Evolutionary conservation across 495 filamentous ascomycete genomes (phyloP), one percentile per base, ranked within the genome.

Genomic region (Podospora pseudopauciseta): DNA sequence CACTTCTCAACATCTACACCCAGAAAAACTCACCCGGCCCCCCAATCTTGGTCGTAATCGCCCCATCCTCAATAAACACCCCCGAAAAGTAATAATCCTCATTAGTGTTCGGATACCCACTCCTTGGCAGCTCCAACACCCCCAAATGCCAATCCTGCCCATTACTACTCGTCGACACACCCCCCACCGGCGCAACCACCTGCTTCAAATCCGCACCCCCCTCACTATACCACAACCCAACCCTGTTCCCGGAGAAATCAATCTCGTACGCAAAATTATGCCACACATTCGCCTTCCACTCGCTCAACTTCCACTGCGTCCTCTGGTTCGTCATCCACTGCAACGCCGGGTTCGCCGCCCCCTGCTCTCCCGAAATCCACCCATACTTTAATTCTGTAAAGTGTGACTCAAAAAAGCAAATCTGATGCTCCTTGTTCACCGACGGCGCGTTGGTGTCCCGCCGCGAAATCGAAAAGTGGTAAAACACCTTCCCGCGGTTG

Each of bases 331-430:
- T 77, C 80, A 82, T 81, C 72, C 78, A 83, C 75, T 81, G 80
- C 76, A 83, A 61, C 70, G 81, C 77, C 1, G 77, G 71, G 70
- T 90, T 86, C 62, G 72, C 73, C 30, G 84, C 82, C 39, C 83
- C 86, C 61, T 73, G 68, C 76, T 87, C 86, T 86, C 88, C 88
- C 59, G 81, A 82, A 65, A 87, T 78, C 84, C 83, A 85, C 65
- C 90, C 90, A 68, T 86, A 87, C 80, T 92, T 91, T 73, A 92
- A 76, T 80, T 91, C 90, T 64, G 89, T 91, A 77, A 91, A 92
- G 80, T 91, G 89, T 74, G 82, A 86, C 81, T 91, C 84, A 72
- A 92, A 92, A 80, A 92, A 92, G 71, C 83, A 85, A 66, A 92
- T 88, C 77, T 92, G 90, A 73, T 92, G 90, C 80, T 92, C 90